Evolutionary conservation across 2,329 filamentous ascomycete genomes (phyloP), one percentile per base, ranked within the genome.

Genomic region (Pseudogymnoascus sp.): DNA sequence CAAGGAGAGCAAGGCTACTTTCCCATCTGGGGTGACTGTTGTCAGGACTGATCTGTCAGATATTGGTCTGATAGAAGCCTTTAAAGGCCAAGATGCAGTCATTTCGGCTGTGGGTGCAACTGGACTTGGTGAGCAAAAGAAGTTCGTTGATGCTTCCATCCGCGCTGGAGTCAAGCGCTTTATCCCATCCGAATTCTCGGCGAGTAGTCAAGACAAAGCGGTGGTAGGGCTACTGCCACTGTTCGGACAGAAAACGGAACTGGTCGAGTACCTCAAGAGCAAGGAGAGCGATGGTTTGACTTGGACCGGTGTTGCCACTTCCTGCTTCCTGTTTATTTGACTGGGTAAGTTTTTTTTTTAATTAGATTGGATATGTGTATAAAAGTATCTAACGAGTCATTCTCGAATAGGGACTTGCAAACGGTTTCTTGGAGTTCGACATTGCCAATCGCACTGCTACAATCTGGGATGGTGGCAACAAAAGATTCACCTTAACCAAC

Each of bases 141-240:
- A 75, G 12, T 73, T 85, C 62, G 78, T 84, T 31, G 81, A 86
- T 64, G 84, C 84, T 2, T 79, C 84, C 6, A 75, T 83, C 38
- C 76, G 78, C 1, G 83, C 82, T 0, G 81, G 82, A 12, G 82
- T 87, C 1, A 79, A 82, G 69, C 76, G 82, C 4, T 85, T 86
- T 72, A 76, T 87, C 33, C 83, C 84, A 2, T 79, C 79, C 12
- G 84, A 87, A 67, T 87, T 80, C 70, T 64, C 64, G 10, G 53
- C 59, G 19, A 64, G 66, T 35, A 65, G 65, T 11, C 66, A 74
- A 78, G 70, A 78, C 74, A 12, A 67, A 66, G 6, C 72, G 19
- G 62, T 66, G 6, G 59, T 41, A 50, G 56, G 62, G 24, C 19
- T 62, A 43, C 50, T 63, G 12, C 67, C 65, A 0, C 61, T 80